Evolutionary conservation across 2,329 filamentous ascomycete genomes (phyloP), one percentile per base, ranked within the genome.

Genomic region (Hypoxylon sp.): DNA sequence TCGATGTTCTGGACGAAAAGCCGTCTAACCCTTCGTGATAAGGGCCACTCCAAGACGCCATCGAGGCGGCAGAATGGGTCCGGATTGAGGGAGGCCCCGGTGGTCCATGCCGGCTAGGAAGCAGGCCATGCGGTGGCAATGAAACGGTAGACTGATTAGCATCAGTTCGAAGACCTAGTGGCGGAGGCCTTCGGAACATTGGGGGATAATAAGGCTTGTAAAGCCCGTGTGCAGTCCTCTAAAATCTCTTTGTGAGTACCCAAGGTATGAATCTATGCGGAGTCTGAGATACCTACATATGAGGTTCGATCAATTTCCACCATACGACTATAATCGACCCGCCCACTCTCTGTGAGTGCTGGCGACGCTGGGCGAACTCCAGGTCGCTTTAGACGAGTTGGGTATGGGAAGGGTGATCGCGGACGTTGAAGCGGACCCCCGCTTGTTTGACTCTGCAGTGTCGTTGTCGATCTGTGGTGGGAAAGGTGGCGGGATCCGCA

Each of bases 381-480:
- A 17, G 85, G 86, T 19, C 87, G 83, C 73, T 83, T 87, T 34
- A 89, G 76, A 17, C 87, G 84, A 49, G 86, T 84, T 25, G 87
- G 86, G 64, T 89, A 89, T 21, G 85, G 85, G 66, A 86, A 89
- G 0, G 87, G 87, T 21, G 87, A 89, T 30, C 86, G 82, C 51
- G 86, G 85, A n/a, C 86, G 81, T 70, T 86, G 85, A 55, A 84
- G 72, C 30, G 78, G 75, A 48, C 74, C 75, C 21, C 75, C 75
- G 51, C 84, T 84, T 19, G 79, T 77, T 32, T 83, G 82, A 63
- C 83, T 86, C 65, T 84, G 81, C 45, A 86, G 75, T 25, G 83
- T 86, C 4, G 80, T 79, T 45, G 80, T 83, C 5, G 85, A 85
- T 68, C 80, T 82, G 60, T 83, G 81, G 25, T 83, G 83, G 9